Base-by-base conservation (phyloP, 139 green algal species). In the Tetradesmus lagerheimii region DNA sequence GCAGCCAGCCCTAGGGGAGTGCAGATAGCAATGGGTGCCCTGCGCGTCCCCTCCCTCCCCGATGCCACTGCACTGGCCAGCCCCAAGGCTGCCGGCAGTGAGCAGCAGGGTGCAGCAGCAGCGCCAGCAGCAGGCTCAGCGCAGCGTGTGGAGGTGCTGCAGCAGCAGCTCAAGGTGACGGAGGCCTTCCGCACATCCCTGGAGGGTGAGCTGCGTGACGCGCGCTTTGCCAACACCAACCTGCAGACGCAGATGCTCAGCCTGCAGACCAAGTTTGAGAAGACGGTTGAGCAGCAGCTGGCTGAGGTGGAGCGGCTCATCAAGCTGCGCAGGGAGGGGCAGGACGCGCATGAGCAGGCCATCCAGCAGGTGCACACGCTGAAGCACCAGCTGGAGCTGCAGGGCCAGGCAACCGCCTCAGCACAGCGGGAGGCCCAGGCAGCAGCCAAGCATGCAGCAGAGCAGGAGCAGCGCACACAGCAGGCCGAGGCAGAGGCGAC, bases 261-360 rank as follows among this genome's bases (percentile, higher is more conserved):
- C 34, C 67, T 90, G 47, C 86, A 90, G 75, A 90, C 74, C 38
- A 81, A 85, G 45, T 38, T 90, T 14, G 86, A 90, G 47, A 66
- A 75, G n/a, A 87, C 53, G 12, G n/a, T 87, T 4, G 57, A 82
- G 57, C 29, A 80, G 39, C 87, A 83, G 87, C 53, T 90, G 71
- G 12, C n/a, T 25, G 90, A 92, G 66, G 71, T 89, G 47, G 86
- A 92, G 53, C 64, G 78, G n/a, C 45, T 91, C 14, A 81, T 41
- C 37, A 71, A 78, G 67, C 74, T 91, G 81, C 90, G 57, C 11
- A 80, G 74, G 37, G 71, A 77, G 67, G 67, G 74, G 15, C 71
- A 89, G 43, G 45, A 83, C 1, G 77, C 29, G 11, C 57, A 77
- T n/a, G 43, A 84, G 15, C 34, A 39, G 35, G 43, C 53, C 14